Base-by-base conservation (phyloP, 805 yeast genomes). In the Scheffersomyces stipitis region DNA sequence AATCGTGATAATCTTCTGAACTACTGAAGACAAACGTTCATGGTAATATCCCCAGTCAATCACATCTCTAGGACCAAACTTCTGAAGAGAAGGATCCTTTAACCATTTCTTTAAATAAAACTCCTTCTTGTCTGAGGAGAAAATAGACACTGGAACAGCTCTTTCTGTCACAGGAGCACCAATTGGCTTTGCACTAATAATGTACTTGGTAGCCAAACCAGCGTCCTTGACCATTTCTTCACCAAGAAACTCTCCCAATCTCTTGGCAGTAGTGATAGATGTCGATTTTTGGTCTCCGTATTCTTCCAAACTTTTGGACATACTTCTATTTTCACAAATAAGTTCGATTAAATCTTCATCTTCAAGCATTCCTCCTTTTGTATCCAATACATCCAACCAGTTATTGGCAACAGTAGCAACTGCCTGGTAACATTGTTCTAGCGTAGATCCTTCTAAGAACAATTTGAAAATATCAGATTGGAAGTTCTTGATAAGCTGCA, bases 211-310 rank as follows among this genome's bases (percentile, higher is more conserved):
- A 4, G 96, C 96, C 42, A 93, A 75, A 44, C 99, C 98, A 41
- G 90, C 89, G 61, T 89, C 98, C 52, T 88, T 90, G 3, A 89
- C 95, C 96, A 91, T 91, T 49, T 89, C 96, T 45, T 83, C 89
- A 10, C 99, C 99, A 48, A 93, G 71, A 56, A 93, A 91, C 49
- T 93, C 97, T 40, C 96, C 96, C 36, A 93, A 68, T 51, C 99
- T 75, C 46, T 75, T 80, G 0, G 99, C 99, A 1, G 99, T 93
- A 0, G 98, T 89, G 45, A 95, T 91, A 0, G 98, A 87, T 0
- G 98, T 88, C 0, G 96, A 87, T 54, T 95, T 93, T 56, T 88
- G 96, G 18, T 75, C 76, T 6, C 81, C 97, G 52, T 93, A 93
- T 54, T 91, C 98, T 13, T 78, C 85, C 46, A 93, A 69, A 18